Evolutionary conservation across 306 rosid genomes (phyloP).

Genomic region (Sphenostylis stenocarpa): DNA sequence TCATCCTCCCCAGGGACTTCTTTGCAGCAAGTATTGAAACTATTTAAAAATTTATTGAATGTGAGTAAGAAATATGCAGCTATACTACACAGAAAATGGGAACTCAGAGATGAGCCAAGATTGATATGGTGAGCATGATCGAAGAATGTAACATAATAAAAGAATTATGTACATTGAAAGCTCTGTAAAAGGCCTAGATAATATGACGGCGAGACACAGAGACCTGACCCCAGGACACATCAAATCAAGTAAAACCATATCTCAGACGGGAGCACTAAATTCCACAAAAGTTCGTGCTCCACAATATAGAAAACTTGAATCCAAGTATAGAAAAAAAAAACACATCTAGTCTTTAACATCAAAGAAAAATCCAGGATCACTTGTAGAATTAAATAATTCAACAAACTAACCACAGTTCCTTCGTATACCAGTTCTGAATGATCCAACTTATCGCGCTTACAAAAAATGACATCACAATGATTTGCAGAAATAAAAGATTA

Average conservation of each 20-base stretch:
- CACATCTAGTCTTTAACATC: not conserved
- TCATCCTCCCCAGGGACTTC: not conserved
- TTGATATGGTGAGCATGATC: too few species aligned
- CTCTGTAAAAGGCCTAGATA: not conserved
- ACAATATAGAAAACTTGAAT: not conserved
- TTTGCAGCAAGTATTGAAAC: too few species aligned
- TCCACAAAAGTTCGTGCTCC: not conserved
- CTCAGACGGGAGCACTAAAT: not conserved
- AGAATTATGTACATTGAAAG: too few species aligned
- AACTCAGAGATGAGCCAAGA: too few species aligned
- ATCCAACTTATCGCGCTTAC: not conserved
- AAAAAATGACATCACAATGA: not conserved
- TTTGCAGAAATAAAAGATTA: not conserved
- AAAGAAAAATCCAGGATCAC: not conserved
- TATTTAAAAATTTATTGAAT: not conserved
- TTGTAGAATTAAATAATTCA: constrained; percentile 1
- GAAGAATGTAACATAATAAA: too few species aligned
- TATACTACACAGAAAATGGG: not conserved
- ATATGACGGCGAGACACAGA: not conserved
- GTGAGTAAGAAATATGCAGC: not conserved
- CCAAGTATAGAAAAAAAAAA: not conserved
- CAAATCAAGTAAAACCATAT: not conserved
- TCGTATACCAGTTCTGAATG: not conserved
- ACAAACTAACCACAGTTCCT: not conserved
- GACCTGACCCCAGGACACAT: not conserved